Evolutionary conservation across 495 filamentous ascomycete species (phyloP).

Genomic region (Oidiodendron maius): DNA sequence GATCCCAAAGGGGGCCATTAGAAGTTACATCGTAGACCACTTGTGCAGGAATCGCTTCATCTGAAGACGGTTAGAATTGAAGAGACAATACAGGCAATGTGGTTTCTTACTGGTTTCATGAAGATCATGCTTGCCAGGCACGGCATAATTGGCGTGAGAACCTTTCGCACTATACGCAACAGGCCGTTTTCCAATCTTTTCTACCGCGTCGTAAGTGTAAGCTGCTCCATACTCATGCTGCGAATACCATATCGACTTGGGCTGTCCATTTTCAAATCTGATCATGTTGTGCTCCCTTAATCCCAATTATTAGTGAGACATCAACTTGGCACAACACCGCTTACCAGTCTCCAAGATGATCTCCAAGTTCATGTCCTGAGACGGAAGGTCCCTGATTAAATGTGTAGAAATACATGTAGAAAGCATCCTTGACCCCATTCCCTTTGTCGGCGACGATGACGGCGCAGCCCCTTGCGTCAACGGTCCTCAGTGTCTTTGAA

Average conservation of each 20-base stretch:
- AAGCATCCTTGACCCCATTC: constrained; percentile 72
- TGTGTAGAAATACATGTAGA: constrained; percentile 99
- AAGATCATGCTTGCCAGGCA: constrained; percentile 44
- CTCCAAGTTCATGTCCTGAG: constrained; percentile 80
- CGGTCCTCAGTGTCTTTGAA: constrained; percentile 13
- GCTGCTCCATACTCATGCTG: constrained; percentile 82
- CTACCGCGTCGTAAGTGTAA: constrained; percentile 75
- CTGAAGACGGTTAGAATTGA: background rate
- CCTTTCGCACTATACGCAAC: constrained; percentile 84
- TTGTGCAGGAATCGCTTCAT: constrained; percentile 50
- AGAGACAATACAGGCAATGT: too few relatives aligned
- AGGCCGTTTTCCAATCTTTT: constrained; percentile 61
- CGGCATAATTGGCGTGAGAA: constrained; percentile 93
- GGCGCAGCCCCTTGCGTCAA: constrained; percentile 12
- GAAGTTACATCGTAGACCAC: constrained; percentile 84
- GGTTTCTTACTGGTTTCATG: constrained; percentile 47
- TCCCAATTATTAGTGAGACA: background rate
- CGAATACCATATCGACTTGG: constrained; percentile 76
- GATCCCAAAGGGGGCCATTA: constrained; percentile 90
- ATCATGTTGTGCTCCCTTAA: constrained; percentile 77
- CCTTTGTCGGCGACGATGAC: constrained; percentile 19
- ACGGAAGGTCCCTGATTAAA: constrained; percentile 93
- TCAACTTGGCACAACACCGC: background rate
- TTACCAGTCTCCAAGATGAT: constrained; percentile 86
- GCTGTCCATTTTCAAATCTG: constrained; percentile 75